Evolutionary conservation across 345 rosid species (phyloP), one percentile per base, ranked within the genome.

Genomic region (Lepidium aucheri): DNA sequence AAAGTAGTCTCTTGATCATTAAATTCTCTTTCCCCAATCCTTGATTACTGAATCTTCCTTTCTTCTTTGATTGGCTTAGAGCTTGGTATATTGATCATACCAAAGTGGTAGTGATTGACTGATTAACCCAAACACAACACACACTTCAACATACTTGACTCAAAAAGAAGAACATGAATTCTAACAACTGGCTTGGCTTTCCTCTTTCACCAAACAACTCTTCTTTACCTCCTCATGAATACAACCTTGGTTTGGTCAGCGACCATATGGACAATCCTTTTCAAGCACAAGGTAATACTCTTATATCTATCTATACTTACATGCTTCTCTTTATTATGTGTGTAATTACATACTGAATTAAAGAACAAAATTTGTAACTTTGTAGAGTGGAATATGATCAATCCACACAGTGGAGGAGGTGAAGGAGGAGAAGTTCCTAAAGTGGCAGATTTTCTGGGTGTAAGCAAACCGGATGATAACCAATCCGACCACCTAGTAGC

Each of bases 121-220:
- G 33, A 33, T 36, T 13, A 55, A 46, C 75, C 64, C 65, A 39
- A 63, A 55, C 38, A 63, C 28, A 72, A 45, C n/a, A 11, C 28
- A 65, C 32, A 24, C 26, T 24, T 24, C 26, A 24, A 61, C 41
- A 45, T 13, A 65, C 43, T 73, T 73, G 47, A 59, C 16, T 50
- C 42, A 52, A 35, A 30, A 52, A 59, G 24, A 53, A 44, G 54
- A 73, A 38, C 15, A 88, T 88, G 97, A 88, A 88, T 82, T 80
- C 99, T 65, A 94, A 94, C 84, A 94, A 90, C 86, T 94, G 99
- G 97, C 97, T 94, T 18, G 86, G 97, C 0, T 94, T 94, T 64
- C 97, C 99, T 8, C 93, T 88, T 64, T 88, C 97, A 69, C 97
- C 96, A 8, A 79, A 86, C 52, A 84, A 86, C 61, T 58, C 96